phyloP scores from a whole-genome alignment of 140 eudicot genomes.

The Erigeron philadelphicus region DNA sequence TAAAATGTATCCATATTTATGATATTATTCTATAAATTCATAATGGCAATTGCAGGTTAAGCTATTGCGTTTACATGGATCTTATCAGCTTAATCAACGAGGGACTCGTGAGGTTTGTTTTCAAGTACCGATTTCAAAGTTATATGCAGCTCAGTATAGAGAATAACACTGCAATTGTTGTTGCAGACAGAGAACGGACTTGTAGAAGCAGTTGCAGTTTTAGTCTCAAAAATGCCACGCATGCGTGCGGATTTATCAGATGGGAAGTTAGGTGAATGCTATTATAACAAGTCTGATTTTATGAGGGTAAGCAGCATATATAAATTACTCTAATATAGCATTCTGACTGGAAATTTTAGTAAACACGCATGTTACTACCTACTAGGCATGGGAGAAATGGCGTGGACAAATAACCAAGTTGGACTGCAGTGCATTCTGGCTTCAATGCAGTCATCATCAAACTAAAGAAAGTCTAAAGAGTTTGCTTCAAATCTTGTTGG shows the following conservation, averaged over 20 bases:
- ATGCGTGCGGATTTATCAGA: constrained; percentile 54
- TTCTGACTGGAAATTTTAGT: constrained; percentile 11
- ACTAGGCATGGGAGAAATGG: constrained; percentile 98
- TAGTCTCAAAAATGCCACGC: constrained; percentile 90
- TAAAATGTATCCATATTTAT: background rate
- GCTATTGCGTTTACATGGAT: constrained; percentile 89
- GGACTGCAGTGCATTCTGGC: constrained; percentile 96
- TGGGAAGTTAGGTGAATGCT: constrained; percentile 85
- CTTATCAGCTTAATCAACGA: constrained; percentile 82
- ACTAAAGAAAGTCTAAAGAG: constrained; percentile 66
- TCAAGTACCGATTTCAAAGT: background rate
- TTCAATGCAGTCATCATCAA: constrained; percentile 76
- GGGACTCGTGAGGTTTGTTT: constrained; percentile 79
- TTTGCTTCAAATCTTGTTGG: constrained; percentile 82
- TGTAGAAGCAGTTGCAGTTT: constrained; percentile 94
- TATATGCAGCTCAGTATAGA: constrained; percentile 9
- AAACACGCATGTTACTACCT: constrained; percentile 17
- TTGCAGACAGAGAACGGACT: constrained; percentile 93
- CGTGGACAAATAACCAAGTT: constrained; percentile 79
- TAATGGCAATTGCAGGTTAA: constrained; percentile 57
- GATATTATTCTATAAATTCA: background rate
- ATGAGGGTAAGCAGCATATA: constrained; percentile 52
- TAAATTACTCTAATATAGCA: background rate
- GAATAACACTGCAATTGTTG: constrained; percentile 10
- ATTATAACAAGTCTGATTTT: constrained; percentile 71